These are phyloP conservation scores for Cercospora sp. DNA, from an alignment of 2,329 filamentous ascomycete genomes.

Conservation along the genomic window DNA sequence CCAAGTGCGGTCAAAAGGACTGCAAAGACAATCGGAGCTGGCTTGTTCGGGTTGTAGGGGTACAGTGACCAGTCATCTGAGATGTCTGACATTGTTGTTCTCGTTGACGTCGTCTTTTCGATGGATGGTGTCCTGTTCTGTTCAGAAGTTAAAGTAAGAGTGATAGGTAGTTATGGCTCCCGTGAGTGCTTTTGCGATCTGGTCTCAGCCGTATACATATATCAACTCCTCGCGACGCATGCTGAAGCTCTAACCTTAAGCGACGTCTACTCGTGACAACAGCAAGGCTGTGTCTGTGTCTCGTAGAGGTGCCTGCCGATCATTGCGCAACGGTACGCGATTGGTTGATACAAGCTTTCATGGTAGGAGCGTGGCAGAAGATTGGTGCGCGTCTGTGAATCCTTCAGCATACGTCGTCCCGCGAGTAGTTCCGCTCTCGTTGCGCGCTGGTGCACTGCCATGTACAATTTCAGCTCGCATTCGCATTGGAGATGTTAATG, in stretches of 20 bases:
- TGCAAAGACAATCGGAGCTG: slow-evolving; percentile 56
- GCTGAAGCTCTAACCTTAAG: not conserved
- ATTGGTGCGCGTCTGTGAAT: slow-evolving; percentile 1
- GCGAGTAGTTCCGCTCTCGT: not conserved
- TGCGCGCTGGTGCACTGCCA: slow-evolving; percentile 6
- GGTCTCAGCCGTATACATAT: not conserved
- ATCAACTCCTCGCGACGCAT: not conserved
- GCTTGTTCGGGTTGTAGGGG: slow-evolving; percentile 52
- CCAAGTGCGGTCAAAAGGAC: slow-evolving; percentile 52
- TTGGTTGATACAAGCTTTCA: slow-evolving; percentile 3
- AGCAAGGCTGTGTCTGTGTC: slow-evolving; percentile 1
- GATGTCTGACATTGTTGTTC: slow-evolving; percentile 8
- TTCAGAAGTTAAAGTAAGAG: not conserved
- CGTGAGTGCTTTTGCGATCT: not conserved
- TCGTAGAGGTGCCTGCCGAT: not conserved
- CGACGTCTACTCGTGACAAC: not conserved
- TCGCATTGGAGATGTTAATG: not conserved
- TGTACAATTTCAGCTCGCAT: slow-evolving; percentile 5
- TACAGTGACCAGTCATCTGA: slow-evolving; percentile 30
- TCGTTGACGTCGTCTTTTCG: not conserved
- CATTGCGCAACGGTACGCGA: not conserved
- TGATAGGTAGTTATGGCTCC: not conserved
- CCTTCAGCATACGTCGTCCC: not conserved
- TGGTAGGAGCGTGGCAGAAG: not conserved
- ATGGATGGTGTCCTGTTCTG: not conserved